These are phyloP conservation scores for Candida coquimbonensis DNA, from an alignment of 805 yeast species.

Conservation along the genomic window DNA sequence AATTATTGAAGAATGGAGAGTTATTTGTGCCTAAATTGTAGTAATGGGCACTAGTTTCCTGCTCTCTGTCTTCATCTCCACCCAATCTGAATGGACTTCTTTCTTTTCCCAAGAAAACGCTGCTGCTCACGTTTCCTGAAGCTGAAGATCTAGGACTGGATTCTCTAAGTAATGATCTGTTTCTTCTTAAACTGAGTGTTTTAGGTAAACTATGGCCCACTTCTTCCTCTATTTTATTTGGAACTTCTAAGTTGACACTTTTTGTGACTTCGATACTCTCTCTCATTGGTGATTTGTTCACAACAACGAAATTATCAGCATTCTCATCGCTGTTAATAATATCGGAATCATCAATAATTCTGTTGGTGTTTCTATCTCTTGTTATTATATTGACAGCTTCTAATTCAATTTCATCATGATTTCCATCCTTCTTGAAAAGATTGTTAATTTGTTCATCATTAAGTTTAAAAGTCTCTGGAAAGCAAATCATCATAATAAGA, in stretches of 20 bases:
- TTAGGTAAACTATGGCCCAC: no score
- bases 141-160: no score
- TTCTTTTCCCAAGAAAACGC: no score
- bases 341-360: not conserved
- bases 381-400: not conserved
- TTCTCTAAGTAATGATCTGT: no score
- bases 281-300: no score
- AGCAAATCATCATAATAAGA: slow-evolving; percentile 24
- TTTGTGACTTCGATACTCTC: no score
- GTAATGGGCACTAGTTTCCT: slow-evolving; percentile 8
- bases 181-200: no score
- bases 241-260: no score
- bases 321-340: not conserved
- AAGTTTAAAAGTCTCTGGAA: slow-evolving; percentile 39
- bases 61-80: no score
- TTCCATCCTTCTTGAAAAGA: slow-evolving; percentile 10
- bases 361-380: no score
- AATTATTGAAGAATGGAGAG: slow-evolving; percentile 16
- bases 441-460: slow-evolving; percentile 21
- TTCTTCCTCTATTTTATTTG: no score
- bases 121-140: no score
- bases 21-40: slow-evolving; percentile 9
- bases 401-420: not conserved
- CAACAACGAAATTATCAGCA: not conserved
- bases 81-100: not conserved